phyloP scores from a whole-genome alignment of 805 yeast genomes.

The Candida chilensis region DNA sequence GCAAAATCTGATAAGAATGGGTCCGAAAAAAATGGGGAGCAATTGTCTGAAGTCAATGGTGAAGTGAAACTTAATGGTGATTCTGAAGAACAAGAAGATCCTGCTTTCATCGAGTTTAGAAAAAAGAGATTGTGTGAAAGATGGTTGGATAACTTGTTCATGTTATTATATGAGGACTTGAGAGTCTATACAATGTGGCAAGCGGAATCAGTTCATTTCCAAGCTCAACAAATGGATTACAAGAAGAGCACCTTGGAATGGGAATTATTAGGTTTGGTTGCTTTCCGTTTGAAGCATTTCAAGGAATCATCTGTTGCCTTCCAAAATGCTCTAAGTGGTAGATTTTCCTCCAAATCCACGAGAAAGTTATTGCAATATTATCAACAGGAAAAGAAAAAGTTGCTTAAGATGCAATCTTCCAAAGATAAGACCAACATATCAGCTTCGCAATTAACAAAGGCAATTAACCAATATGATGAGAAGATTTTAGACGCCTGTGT shows the following conservation, averaged over 20 bases:
- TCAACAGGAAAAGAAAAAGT: slow-evolving; percentile 32
- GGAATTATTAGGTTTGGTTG: slow-evolving; percentile 85
- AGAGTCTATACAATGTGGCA: slow-evolving; percentile 88
- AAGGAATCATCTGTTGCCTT: slow-evolving; percentile 87
- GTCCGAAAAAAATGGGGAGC: too few species aligned
- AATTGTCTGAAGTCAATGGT: slow-evolving; percentile 9
- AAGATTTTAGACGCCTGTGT: slow-evolving; percentile 62
- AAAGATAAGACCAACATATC: slow-evolving; percentile 13
- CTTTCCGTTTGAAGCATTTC: slow-evolving; percentile 74
- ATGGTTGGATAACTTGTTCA: slow-evolving; percentile 65
- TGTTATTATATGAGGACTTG: slow-evolving; percentile 65
- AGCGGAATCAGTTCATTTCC: slow-evolving; percentile 82
- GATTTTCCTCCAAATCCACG: slow-evolving; percentile 78
- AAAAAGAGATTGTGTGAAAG: slow-evolving; percentile 63
- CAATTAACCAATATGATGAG: slow-evolving; percentile 35
- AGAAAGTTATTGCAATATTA: slow-evolving; percentile 65
- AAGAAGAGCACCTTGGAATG: slow-evolving; percentile 79
- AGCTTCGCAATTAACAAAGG: slow-evolving; percentile 19
- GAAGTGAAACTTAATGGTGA: slow-evolving; percentile 3
- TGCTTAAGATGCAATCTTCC: slow-evolving; percentile 13
- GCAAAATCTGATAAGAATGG: too few species aligned
- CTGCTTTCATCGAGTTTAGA: slow-evolving; percentile 34
- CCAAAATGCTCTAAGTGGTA: slow-evolving; percentile 53
- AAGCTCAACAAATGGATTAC: slow-evolving; percentile 76
- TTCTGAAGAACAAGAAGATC: slow-evolving; percentile 4